A percentile compares a stretch with the other conserved stretches of the same genome.
Conservation (phyloP, 139 green algal species). For the Chlamydomonas schloesseri region DNA sequence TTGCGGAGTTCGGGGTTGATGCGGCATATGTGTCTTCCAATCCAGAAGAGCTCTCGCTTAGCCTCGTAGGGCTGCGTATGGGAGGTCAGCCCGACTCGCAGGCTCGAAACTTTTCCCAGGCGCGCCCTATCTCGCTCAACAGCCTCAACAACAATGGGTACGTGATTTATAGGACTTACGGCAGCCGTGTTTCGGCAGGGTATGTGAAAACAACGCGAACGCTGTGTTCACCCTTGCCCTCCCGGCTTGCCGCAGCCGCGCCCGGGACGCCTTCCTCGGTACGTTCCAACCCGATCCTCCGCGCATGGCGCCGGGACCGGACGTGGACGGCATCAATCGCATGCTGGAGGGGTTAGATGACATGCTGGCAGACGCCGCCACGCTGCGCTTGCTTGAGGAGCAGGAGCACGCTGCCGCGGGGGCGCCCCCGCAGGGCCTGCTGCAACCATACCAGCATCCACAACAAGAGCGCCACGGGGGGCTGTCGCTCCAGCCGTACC, state of each 20-base stretch:
- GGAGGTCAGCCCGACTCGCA: not conserved
- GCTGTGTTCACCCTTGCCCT: no score
- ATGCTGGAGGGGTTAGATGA: not conserved
- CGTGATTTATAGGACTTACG: no score
- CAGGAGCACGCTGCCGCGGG: not conserved
- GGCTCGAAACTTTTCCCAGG: not conserved
- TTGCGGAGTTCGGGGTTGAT: conserved; percentile 11
- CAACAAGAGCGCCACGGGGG: not conserved
- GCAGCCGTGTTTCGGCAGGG: no score
- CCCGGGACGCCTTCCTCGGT: no score
- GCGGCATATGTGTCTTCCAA: not conserved
- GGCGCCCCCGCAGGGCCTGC: no score
- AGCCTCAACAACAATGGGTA: not conserved
- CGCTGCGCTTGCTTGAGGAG: not conserved
- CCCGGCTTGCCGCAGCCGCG: no score
- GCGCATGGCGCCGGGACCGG: no score
- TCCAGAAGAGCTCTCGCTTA: not conserved
- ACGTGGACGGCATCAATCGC: not conserved
- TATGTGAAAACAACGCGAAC: no score
- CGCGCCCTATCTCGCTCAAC: not conserved
- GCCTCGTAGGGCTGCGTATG: not conserved
- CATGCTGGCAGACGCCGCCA: not conserved
- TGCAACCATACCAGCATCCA: not conserved
- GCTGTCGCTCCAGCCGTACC: no score
- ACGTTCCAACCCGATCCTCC: not conserved